These are phyloP conservation scores for Colletotrichum theobromicola DNA, from an alignment of 2,329 filamentous ascomycete genomes.

Conservation along the genomic window DNA sequence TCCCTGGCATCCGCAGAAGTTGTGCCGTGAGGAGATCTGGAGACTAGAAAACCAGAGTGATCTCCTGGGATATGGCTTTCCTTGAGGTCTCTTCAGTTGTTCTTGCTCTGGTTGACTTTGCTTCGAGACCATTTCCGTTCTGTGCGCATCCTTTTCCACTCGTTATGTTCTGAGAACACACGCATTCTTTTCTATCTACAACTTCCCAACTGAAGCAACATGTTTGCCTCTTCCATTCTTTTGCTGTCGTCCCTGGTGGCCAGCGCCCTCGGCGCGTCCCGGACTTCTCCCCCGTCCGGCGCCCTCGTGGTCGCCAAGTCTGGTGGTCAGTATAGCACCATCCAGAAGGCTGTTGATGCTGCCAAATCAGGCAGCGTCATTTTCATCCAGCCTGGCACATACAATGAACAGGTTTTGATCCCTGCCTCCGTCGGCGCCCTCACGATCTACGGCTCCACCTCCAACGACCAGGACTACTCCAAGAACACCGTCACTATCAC, in stretches of 20 bases:
- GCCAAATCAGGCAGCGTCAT: conserved; percentile 54
- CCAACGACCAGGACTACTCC: conserved; percentile 40
- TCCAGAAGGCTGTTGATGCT: conserved; percentile 61
- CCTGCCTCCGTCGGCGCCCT: conserved; percentile 63
- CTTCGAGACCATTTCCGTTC: conserved; percentile 4
- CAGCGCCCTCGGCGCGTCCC: conserved; percentile 24
- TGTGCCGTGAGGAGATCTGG: background rate
- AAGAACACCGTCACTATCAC: conserved; percentile 54
- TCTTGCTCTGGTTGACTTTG: background rate
- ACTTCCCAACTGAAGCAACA: background rate
- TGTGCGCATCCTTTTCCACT: background rate
- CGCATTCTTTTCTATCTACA: background rate
- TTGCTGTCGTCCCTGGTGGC: conserved; percentile 17
- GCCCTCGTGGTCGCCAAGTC: conserved; percentile 35
- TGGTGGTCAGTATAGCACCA: conserved; percentile 26
- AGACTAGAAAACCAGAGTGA: background rate
- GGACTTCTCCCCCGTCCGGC: conserved; percentile 33
- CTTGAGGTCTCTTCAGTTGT: background rate
- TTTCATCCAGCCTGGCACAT: conserved; percentile 32
- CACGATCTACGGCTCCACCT: conserved; percentile 59
- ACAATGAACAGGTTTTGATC: conserved; percentile 49
- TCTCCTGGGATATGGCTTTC: background rate
- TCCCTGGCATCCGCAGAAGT: background rate
- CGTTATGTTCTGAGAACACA: conserved; percentile 7
- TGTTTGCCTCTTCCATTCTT: conserved; percentile 15